Evolutionary conservation across 495 filamentous ascomycete species (phyloP), one percentile per base, ranked within the genome.

Genomic region (Poronia punctata): DNA sequence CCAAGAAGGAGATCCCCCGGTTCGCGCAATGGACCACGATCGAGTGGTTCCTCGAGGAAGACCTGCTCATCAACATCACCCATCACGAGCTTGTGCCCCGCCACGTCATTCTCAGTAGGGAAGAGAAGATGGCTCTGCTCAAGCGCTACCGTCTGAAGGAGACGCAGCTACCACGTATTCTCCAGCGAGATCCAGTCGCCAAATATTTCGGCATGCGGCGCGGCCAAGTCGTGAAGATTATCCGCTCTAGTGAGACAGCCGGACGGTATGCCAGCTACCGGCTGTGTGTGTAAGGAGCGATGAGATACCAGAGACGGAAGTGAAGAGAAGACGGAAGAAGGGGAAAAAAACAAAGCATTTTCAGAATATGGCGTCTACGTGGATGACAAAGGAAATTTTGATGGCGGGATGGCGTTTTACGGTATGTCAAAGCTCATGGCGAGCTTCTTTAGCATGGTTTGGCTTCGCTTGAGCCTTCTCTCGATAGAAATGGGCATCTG

Each of bases 171-270:
- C 92, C 92, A 8, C 75, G 92, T 40, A 97, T 98, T 45, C 80
- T 95, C 65, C 70, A 81, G 36, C 83, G 81, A 31, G 92, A 98
- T 67, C 92, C 92, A 10, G 87, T 98, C 24, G 86, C 92, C 23
- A 79, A 82, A 57, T 98, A 96, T 64, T 65, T 95, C 35, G 92
- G 93, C 14, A 69, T 98, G 62, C 81, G 86, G 67, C 77, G 87
- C 53, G 88, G 92, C 3, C 88, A 97, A 71, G 88, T 98, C 9
- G 93, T 98, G 43, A 98, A 98, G 79, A 98, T 98, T 51, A 93
- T 98, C 38, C 71, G 92, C 35, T 84, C 78, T 40, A 75, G 68
- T 42, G 84, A 87, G 68, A 88, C 84, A 16, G 83, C 83, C 2
- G 84, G 84, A 20, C 64, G 84, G 26, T 88, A 88, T 65, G 84